Conservation (phyloP, 352 stramenopile species). For the Blastocystis sp. region DNA sequence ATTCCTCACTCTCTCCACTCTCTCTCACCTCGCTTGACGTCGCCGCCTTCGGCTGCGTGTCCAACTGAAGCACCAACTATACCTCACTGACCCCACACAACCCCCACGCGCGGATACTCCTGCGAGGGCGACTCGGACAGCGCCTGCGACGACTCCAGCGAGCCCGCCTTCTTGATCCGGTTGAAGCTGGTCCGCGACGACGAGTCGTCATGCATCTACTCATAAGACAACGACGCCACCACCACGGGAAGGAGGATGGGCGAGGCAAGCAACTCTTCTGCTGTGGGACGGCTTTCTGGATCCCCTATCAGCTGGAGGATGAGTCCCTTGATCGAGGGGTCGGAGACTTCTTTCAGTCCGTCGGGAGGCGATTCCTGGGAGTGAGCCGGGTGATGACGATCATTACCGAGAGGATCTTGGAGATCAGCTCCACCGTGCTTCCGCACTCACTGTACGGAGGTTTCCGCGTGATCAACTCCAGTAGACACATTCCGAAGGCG, state of each 20-base stretch:
- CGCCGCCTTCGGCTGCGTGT: no score
- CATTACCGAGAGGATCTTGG: constrained; percentile 81
- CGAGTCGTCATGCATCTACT: background rate
- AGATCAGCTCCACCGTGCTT: constrained; percentile 87
- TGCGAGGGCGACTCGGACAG: background rate
- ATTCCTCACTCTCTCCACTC: background rate
- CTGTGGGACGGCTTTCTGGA: constrained; percentile 1
- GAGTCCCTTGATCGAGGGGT: constrained; percentile 6
- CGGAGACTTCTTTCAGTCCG: constrained; percentile 13
- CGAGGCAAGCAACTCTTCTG: background rate
- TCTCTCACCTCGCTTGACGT: background rate
- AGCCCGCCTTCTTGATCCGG: no score
- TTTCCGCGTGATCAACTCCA: constrained; percentile 99
- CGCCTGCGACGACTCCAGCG: background rate
- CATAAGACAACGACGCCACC: background rate
- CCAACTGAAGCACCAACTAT: background rate
- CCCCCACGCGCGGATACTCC: no score
- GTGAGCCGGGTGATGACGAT: background rate
- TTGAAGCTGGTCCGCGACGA: background rate
- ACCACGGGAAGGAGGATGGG: background rate
- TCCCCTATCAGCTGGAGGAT: constrained; percentile 27
- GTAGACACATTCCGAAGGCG: constrained; percentile 97
- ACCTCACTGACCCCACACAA: no score
- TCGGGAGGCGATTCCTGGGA: background rate
- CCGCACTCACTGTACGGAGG: constrained; percentile 89